These are phyloP conservation scores for Apiotrichum mycotoxinovorans DNA, from an alignment of 1,284 basidiomycete genomes.

Conservation along the genomic window DNA sequence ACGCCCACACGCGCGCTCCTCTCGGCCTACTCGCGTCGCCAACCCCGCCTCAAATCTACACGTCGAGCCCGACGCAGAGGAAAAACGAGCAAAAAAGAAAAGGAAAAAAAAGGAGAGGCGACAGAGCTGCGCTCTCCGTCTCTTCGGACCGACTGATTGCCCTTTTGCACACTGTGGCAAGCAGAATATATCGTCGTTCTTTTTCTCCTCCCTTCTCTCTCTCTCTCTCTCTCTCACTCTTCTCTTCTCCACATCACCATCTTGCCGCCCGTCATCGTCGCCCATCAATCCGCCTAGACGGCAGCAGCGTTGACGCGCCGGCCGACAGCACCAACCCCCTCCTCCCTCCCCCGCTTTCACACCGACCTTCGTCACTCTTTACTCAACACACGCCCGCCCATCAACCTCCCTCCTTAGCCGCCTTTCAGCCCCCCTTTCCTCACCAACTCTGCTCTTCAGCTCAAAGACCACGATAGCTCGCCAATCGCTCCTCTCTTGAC, in stretches of 20 bases:
- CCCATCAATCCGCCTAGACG: not conserved
- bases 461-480: not conserved
- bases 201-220: not conserved
- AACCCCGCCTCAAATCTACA: too few relatives aligned
- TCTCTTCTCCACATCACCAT: not conserved
- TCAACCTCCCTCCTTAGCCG: slow-evolving; percentile 3
- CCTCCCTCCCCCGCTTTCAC: not conserved
- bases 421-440: not conserved
- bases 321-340: not conserved
- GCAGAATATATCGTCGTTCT: not conserved
- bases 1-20: too few relatives aligned
- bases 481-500: not conserved
- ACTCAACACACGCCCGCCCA: slow-evolving; percentile 9
- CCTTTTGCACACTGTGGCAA: too few relatives aligned
- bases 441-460: not conserved
- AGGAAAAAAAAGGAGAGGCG: too few relatives aligned
- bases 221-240: not conserved
- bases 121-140: too few relatives aligned
- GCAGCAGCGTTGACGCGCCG: not conserved
- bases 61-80: too few relatives aligned
- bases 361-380: slow-evolving; percentile 17
- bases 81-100: too few relatives aligned
- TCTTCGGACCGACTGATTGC: too few relatives aligned
- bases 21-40: too few relatives aligned
- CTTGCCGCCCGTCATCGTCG: not conserved